Percentiles rank a stretch among this genome's conserved stretches.
phyloP scores from a whole-genome alignment of 306 rosid genomes.

The Fagus crenata region DNA sequence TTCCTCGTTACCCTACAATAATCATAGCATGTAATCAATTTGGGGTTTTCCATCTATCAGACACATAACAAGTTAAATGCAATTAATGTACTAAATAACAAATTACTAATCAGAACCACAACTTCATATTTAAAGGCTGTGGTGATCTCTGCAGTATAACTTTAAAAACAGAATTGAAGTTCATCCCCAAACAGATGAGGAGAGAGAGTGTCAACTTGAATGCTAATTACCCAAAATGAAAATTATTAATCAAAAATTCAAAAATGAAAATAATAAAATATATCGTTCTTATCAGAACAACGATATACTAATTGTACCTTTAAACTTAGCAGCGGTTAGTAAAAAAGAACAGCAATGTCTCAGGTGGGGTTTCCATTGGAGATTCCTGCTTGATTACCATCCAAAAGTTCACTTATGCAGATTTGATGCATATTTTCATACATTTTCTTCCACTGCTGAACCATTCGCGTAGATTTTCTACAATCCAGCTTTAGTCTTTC shows the following conservation, averaged over 20 bases:
- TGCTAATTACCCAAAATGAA: not conserved
- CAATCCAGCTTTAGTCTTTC: conserved; percentile 58
- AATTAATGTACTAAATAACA: not conserved
- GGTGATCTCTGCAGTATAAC: not conserved
- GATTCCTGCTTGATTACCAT: conserved; percentile 34
- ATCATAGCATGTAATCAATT: not conserved
- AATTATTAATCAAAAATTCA: not conserved
- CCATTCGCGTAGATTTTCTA: conserved; percentile 52
- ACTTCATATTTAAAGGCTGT: not conserved
- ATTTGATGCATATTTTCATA: conserved; percentile 62
- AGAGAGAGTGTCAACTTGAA: not conserved
- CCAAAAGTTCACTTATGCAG: conserved; percentile 59
- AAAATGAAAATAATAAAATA: not conserved
- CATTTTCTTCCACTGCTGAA: conserved; percentile 63
- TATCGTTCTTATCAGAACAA: not conserved
- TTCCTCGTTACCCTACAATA: too few relatives aligned
- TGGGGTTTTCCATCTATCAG: not conserved
- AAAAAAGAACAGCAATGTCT: conserved; percentile 16
- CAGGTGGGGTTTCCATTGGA: conserved; percentile 38
- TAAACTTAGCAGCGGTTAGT: not conserved
- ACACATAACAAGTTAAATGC: not conserved
- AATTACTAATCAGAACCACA: too few relatives aligned
- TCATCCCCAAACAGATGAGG: not conserved
- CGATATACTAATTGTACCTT: conserved; percentile 4
- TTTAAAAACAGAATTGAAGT: not conserved